A percentile compares a stretch with the other conserved stretches of the same genome.
phyloP scores from a whole-genome alignment of 1,284 basidiomycete genomes.

The Puccinia coronata region DNA sequence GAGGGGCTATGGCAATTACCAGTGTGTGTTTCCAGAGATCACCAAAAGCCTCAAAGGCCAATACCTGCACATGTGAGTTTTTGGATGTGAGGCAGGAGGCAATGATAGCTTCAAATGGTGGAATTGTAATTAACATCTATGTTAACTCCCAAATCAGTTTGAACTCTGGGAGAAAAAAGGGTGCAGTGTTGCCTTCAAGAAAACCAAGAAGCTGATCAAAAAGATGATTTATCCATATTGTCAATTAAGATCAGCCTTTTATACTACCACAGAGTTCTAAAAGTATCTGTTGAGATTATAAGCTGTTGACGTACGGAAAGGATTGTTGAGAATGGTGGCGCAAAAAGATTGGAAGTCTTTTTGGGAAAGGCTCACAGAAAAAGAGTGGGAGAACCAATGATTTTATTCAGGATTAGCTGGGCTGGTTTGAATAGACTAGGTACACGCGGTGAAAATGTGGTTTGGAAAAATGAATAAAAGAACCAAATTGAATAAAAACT shows the following conservation, averaged over 20 bases:
- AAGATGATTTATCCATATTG: not conserved
- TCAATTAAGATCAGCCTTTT: not conserved
- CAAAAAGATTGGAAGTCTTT: too few relatives aligned
- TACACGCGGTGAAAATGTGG: too few relatives aligned
- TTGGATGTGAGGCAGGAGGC: constrained; percentile 68
- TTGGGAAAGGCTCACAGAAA: too few relatives aligned
- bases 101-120: constrained; percentile 75
- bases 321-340: too few relatives aligned
- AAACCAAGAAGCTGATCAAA: constrained; percentile 69
- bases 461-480: too few relatives aligned
- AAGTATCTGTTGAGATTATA: constrained; percentile 10
- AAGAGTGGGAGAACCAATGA: too few relatives aligned
- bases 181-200: constrained; percentile 68
- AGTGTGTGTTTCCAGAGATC: too few relatives aligned
- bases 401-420: too few relatives aligned
- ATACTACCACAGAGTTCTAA: constrained; percentile 10
- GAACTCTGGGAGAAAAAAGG: constrained; percentile 79
- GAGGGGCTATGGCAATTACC: constrained; percentile 64
- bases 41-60: constrained; percentile 74
- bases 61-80: constrained; percentile 58
- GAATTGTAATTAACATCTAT: constrained; percentile 64
- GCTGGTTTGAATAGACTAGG: too few relatives aligned
- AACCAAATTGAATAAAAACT: too few relatives aligned
- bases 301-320: too few relatives aligned
- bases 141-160: constrained; percentile 82